Evolutionary conservation across 1,284 basidiomycete genomes (phyloP).

Genomic region (Schizophyllum amplum): DNA sequence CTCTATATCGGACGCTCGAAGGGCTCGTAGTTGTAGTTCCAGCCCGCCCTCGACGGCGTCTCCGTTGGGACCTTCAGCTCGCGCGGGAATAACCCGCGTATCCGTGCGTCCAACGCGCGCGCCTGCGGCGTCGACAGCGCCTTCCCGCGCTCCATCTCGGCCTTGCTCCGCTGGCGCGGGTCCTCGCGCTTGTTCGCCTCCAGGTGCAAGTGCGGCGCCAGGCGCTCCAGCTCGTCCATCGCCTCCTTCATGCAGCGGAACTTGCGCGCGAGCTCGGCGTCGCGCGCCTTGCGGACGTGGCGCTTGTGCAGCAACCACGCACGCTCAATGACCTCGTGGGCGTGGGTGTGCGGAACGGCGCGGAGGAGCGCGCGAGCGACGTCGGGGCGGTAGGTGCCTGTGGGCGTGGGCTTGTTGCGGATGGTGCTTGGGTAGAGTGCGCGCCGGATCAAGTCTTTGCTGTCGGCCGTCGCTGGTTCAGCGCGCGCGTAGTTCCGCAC

Average conservation of each 20-base stretch:
- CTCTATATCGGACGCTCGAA: constrained; percentile 40
- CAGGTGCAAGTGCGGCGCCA: constrained; percentile 61
- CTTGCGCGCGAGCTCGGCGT: constrained; percentile 62
- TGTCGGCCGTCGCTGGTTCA: constrained; percentile 37
- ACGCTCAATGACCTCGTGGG: constrained; percentile 89
- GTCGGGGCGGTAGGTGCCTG: constrained; percentile 76
- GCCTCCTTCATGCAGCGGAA: constrained; percentile 71
- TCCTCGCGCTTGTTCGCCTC: constrained; percentile 74
- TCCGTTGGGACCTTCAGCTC: constrained; percentile 74
- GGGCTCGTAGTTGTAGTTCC: constrained; percentile 74
- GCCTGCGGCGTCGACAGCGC: constrained; percentile 59
- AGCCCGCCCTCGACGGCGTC: constrained; percentile 67
- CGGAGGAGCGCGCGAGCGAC: constrained; percentile 61
- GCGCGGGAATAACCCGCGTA: constrained; percentile 79
- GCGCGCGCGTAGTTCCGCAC: constrained; percentile 17
- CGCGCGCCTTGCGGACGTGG: constrained; percentile 60
- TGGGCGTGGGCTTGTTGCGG: constrained; percentile 61
- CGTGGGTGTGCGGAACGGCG: constrained; percentile 78
- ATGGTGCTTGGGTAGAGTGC: constrained; percentile 74
- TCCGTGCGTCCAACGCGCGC: constrained; percentile 66
- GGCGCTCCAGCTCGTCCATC: constrained; percentile 69
- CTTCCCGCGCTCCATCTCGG: constrained; percentile 53
- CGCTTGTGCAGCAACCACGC: constrained; percentile 84
- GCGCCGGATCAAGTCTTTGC: constrained; percentile 67
- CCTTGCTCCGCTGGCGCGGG: constrained; percentile 51